Evolutionary conservation across 805 yeast genomes (phyloP), one percentile per base, ranked within the genome.

Genomic region (Scheffersomyces stipitis): DNA sequence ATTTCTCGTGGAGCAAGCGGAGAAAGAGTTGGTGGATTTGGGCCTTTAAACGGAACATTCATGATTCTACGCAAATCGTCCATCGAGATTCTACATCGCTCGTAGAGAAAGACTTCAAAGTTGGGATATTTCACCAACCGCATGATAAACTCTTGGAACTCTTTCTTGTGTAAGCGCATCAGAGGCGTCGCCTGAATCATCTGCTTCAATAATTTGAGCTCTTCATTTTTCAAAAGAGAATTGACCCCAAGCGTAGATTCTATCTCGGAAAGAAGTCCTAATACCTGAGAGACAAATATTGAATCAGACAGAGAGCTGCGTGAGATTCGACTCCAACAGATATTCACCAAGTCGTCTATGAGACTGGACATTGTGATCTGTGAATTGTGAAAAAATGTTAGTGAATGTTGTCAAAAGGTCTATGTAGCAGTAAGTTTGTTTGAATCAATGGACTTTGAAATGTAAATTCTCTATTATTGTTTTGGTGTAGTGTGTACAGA

Each of bases 281-380:
- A 31, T 3, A 60, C 42, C 32, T 58, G 58, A 2, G 50, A 36
- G 15, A 56, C 48, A 31, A 52, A 51, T 14, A 62, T 56, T 36
- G 33, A 26, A 7, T 22, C 18, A 13, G 34, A 24, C 14, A 20
- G 24, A 20, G 24, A 20, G 24, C 40, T 30, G 13, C 24, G 31
- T 12, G 35, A 30, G 10, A 40, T 38, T n/a, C 42, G 33, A 4
- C 36, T 30, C 62, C 63, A 59, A 36, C 58, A 46, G 13, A 30
- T 36, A 16, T 45, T 45, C 4, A 58, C 35, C 20, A 57, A 42
- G n/a, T 46, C 49, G 24, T 54, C 55, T 12, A 48, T 36, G 14
- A 39, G 28, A 17, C 36, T 24, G 24, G 24, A 20, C 7, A 7
- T 20, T 10, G 10, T 20, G 24, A n/a, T n/a, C n/a, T n/a, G n/a